Conservation (phyloP, 495 filamentous ascomycete species). For the Thozetella sp. region DNA sequence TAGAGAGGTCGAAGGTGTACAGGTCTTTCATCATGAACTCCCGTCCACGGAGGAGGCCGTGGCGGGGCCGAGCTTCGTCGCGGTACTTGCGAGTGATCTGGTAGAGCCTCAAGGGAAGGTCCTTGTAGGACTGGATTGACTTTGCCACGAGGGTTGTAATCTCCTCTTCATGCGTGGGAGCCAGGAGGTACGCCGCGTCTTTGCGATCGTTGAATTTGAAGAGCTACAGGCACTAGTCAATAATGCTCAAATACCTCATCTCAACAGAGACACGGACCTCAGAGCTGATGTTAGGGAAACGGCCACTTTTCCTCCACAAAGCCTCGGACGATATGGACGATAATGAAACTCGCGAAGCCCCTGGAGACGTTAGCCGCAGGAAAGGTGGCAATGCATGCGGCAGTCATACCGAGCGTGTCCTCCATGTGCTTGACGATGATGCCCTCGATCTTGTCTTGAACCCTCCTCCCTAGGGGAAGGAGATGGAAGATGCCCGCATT, state of each 20-base stretch:
- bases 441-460: conserved; percentile 84
- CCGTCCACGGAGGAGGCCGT: conserved; percentile 85
- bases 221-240: conserved; percentile 49
- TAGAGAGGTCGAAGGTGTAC: conserved; percentile 85
- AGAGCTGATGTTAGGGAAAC: conserved; percentile 33
- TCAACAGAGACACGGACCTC: no score
- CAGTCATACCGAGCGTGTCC: conserved; percentile 59
- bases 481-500: conserved; percentile 93
- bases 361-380: conserved; percentile 34
- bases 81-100: conserved; percentile 95
- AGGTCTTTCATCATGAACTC: conserved; percentile 99
- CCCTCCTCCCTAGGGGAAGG: conserved; percentile 83
- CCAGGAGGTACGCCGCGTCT: conserved; percentile 72
- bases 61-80: conserved; percentile 85
- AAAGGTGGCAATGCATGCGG: conserved; percentile 1
- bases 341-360: conserved; percentile 83
- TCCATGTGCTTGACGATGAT: conserved; percentile 91
- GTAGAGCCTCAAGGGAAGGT: conserved; percentile 84
- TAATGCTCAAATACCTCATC: no score
- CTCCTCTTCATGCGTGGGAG: conserved; percentile 97
- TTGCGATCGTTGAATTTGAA: conserved; percentile 83
- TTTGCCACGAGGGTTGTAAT: conserved; percentile 79
- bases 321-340: conserved; percentile 86
- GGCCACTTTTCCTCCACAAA: conserved; percentile 70
- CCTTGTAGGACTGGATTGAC: conserved; percentile 81